A percentile compares a stretch with the other conserved stretches of the same genome.
Conservation (phyloP, 345 rosid genomes). For the Draba incana region DNA sequence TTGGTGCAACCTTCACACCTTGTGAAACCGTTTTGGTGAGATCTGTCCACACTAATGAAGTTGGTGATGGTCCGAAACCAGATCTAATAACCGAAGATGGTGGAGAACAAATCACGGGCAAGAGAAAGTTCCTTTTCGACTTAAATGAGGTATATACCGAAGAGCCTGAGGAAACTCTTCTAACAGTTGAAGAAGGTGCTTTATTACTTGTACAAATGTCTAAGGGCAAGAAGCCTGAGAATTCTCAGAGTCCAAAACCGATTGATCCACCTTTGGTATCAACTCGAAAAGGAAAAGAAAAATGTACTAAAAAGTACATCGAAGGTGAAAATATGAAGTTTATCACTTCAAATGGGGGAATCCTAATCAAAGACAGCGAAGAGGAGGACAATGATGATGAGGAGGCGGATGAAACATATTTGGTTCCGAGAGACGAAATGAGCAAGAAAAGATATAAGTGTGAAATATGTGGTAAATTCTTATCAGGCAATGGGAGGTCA, state of each 20-base stretch:
- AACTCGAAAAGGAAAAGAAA: constrained; percentile 11
- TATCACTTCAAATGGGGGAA: not conserved
- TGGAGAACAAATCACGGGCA: constrained; percentile 5
- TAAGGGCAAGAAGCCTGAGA: not conserved
- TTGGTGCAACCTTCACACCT: too few relatives aligned
- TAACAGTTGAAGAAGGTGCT: constrained; percentile 1
- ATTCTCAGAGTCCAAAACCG: not conserved
- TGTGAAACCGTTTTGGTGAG: not conserved
- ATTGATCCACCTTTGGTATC: not conserved
- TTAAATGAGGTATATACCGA: not conserved
- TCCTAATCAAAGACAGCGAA: constrained; percentile 13
- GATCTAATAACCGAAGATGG: constrained; percentile 5
- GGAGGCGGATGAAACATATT: constrained; percentile 6
- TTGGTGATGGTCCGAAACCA: constrained; percentile 3
- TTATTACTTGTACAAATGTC: constrained; percentile 24
- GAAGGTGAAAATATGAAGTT: constrained; percentile 11
- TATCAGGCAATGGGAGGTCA: constrained; percentile 76
- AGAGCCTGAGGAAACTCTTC: not conserved
- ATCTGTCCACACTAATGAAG: constrained; percentile 20
- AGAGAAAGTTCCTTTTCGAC: constrained; percentile 10
- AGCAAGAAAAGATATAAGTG: constrained; percentile 45
- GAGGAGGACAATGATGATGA: not conserved
- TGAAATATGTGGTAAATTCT: constrained; percentile 59
- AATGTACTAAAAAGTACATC: not conserved
- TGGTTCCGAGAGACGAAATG: not conserved